Percentiles rank a stretch among this genome's conserved stretches.
phyloP scores from a whole-genome alignment of 768 basidiomycete genomes.

The Termitomyces sp. region DNA sequence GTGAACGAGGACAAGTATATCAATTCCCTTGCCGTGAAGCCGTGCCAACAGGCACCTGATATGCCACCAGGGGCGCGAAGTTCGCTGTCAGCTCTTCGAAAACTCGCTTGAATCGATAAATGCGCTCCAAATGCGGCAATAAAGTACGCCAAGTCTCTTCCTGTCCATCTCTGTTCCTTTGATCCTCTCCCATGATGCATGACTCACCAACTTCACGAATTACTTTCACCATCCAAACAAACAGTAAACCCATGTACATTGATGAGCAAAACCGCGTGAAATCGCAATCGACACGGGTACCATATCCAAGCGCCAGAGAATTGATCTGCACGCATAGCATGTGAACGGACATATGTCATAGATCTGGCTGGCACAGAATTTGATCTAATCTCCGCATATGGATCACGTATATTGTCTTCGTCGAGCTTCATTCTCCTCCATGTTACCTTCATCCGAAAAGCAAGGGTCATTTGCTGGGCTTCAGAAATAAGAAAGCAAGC shows the following conservation, averaged over 20 bases:
- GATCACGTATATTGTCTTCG: neutral
- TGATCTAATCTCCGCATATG: neutral
- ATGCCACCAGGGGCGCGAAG: constrained; percentile 4
- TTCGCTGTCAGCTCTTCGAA: neutral
- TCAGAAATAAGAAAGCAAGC: no score
- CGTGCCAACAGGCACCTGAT: constrained; percentile 3
- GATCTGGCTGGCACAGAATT: neutral
- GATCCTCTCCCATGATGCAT: neutral
- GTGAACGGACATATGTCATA: neutral
- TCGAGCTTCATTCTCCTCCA: no score
- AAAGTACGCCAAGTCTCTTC: neutral
- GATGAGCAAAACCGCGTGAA: neutral
- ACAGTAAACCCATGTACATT: neutral
- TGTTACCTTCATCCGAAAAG: no score
- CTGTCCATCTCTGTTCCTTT: neutral
- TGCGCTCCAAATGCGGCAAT: constrained; percentile 3
- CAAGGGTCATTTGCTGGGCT: no score
- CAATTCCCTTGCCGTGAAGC: constrained; percentile 1
- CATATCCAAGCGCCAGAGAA: neutral
- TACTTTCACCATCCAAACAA: neutral
- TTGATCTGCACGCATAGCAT: neutral
- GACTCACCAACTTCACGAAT: neutral
- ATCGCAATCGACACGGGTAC: neutral
- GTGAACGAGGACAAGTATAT: constrained; percentile 1
- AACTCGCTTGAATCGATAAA: neutral